A percentile compares a stretch with the other conserved stretches of the same genome.
Conservation (phyloP, 1,284 basidiomycete species). For the Rhodotorula sp. region DNA sequence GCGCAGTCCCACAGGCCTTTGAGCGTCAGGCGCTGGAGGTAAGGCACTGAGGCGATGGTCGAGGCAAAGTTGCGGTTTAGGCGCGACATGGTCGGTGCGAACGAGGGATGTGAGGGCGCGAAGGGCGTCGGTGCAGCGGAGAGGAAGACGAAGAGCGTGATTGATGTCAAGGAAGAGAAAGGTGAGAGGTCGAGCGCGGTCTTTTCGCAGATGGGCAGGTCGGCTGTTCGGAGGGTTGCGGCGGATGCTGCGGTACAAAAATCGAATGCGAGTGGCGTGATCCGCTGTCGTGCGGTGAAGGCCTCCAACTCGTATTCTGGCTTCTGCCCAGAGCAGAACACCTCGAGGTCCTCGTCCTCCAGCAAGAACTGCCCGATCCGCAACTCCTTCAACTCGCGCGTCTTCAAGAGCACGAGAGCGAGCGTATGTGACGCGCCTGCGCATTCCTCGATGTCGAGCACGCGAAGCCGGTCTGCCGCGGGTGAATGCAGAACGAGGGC, state of each 20-base stretch:
- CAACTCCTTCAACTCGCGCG: neutral
- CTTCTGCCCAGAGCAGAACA: neutral
- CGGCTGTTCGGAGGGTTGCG: neutral
- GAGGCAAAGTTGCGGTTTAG: constrained; percentile 9
- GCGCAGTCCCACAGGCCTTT: constrained; percentile 16
- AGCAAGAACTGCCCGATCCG: constrained; percentile 21
- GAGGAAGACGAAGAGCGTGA: constrained; percentile 13
- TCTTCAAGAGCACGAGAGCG: constrained; percentile 7
- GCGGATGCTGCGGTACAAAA: constrained; percentile 4
- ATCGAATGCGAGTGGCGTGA: constrained; percentile 4
- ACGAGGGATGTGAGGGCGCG: constrained; percentile 4
- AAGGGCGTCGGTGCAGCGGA: neutral
- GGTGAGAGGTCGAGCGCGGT: constrained; percentile 4
- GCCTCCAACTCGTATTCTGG: neutral
- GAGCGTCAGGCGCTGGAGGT: constrained; percentile 9
- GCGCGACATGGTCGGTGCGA: neutral
- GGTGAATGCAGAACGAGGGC: neutral
- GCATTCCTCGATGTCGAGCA: constrained; percentile 11
- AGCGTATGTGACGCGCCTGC: constrained; percentile 16
- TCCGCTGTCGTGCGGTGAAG: constrained; percentile 1
- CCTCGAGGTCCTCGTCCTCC: constrained; percentile 7
- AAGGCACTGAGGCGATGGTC: neutral
- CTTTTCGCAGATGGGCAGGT: constrained; percentile 12
- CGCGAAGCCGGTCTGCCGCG: neutral
- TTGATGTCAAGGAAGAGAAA: constrained; percentile 1